phyloP scores from a whole-genome alignment of 2,329 filamentous ascomycete genomes.

The Mycogone perniciosa region DNA sequence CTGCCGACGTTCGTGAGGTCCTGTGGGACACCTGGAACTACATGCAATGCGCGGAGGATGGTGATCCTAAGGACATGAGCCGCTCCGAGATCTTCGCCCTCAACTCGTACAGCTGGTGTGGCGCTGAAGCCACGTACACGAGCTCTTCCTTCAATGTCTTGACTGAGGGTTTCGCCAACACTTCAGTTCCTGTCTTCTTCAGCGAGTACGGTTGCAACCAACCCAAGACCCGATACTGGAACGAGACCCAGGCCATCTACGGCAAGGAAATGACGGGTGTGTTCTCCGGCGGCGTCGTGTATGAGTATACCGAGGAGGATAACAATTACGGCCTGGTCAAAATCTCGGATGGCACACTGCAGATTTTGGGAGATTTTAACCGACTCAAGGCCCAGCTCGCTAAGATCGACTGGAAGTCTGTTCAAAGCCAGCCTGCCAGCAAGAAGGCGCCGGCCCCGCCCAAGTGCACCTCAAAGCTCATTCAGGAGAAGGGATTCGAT shows the following conservation, averaged over 20 bases:
- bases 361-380: slow-evolving; percentile 60
- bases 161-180: slow-evolving; percentile 57
- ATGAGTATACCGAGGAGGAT: slow-evolving; percentile 70
- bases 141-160: slow-evolving; percentile 58
- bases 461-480: slow-evolving; percentile 59
- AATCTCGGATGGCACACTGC: slow-evolving; percentile 51
- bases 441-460: slow-evolving; percentile 48
- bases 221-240: slow-evolving; percentile 64
- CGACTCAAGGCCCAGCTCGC: slow-evolving; percentile 70
- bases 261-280: slow-evolving; percentile 59
- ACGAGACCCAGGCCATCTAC: slow-evolving; percentile 69
- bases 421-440: slow-evolving; percentile 57
- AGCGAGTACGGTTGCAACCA: slow-evolving; percentile 77
- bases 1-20: slow-evolving; percentile 68
- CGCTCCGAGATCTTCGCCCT: slow-evolving; percentile 70
- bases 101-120: slow-evolving; percentile 68
- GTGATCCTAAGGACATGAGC: slow-evolving; percentile 51
- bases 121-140: slow-evolving; percentile 52
- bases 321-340: slow-evolving; percentile 61
- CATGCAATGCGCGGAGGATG: slow-evolving; percentile 58
- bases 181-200: slow-evolving; percentile 71
- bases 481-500: slow-evolving; percentile 62
- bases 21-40: slow-evolving; percentile 72
- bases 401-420: slow-evolving; percentile 62
- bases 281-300: slow-evolving; percentile 72